Evolutionary conservation across 208 protist species (phyloP), one percentile per base, ranked within the genome.

Genomic region (Herpetomonas tarakana): DNA sequence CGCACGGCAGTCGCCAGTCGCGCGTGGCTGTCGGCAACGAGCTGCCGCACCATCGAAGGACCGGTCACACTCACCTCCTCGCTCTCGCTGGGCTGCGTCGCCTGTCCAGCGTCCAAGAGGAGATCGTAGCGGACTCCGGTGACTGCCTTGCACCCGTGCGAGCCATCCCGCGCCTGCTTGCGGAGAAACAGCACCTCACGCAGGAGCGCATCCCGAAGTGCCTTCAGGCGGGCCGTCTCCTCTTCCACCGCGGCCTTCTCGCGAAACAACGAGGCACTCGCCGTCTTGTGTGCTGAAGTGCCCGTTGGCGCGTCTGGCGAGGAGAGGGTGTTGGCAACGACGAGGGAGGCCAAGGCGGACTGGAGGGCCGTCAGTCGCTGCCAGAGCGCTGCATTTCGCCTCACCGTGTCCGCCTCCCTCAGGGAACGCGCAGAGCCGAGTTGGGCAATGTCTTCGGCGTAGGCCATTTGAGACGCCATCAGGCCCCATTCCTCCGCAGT

Each of bases 181-280:
- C 78, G 71, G 4, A 86, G 61, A 56, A 68, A 86, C 16, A 82
- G 52, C 0, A 86, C 51, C 54, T 86, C 75, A 4, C 58, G 68
- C 54, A 24, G 55, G 2, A 86, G 58, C 11, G 54, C 60, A 45
- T 71, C 68, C 9, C 65, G 52, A 44, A 86, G 50, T 6, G 21
- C 19, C 19, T 70, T 45, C 28, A 76, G 28, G n/a, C 51, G 6
- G 27, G 6, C 6, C 27, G 19, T 22, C 51, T 29, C 28, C 14
- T 21, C 25, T 6, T 21, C 12, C 19, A 55, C 35, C 24, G 60
- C 58, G 24, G 62, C 56, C 25, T 54, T 29, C 1, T 63, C 49
- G 25, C n/a, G n/a, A n/a, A n/a, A n/a, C n/a, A n/a, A n/a, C n/a
- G n/a, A n/a, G n/a, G n/a, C n/a, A n/a, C n/a, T n/a, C n/a, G n/a